These are phyloP conservation scores for Neofusicoccum parvum DNA, from an alignment of 2,329 filamentous ascomycete species.

Conservation along the genomic window DNA sequence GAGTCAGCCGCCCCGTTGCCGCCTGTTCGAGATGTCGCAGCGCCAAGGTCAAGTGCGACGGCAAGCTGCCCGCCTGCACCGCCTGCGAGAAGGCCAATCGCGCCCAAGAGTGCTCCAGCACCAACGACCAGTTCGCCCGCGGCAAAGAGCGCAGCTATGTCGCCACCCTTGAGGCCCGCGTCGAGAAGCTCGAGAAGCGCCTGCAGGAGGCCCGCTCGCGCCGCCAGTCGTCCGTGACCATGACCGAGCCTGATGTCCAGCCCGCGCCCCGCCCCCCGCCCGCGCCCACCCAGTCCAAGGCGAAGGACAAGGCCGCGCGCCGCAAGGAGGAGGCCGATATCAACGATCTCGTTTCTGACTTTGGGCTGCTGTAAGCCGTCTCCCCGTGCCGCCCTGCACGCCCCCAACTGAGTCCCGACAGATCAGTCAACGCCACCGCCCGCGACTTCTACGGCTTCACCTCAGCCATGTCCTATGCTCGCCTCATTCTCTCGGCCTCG, in stretches of 20 bases:
- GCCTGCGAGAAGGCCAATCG: slow-evolving; percentile 92
- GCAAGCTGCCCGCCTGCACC: slow-evolving; percentile 91
- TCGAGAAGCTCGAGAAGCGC: slow-evolving; percentile 83
- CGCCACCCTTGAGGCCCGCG: slow-evolving; percentile 85
- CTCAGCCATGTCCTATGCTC: slow-evolving; percentile 88
- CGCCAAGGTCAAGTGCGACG: slow-evolving; percentile 97
- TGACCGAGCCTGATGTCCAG: slow-evolving; percentile 60
- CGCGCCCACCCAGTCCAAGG: slow-evolving; percentile 37
- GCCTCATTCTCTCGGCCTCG: slow-evolving; percentile 81
- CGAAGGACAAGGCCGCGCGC: slow-evolving; percentile 43
- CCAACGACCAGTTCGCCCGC: slow-evolving; percentile 92
- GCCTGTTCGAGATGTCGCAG: slow-evolving; percentile 82
- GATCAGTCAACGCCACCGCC: slow-evolving; percentile 91
- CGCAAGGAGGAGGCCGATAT: slow-evolving; percentile 79
- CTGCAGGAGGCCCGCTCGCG: slow-evolving; percentile 66
- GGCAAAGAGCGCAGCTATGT: slow-evolving; percentile 98
- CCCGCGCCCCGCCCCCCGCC: slow-evolving; percentile 54
- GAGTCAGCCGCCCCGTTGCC: slow-evolving; percentile 76
- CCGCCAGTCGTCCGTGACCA: slow-evolving; percentile 69
- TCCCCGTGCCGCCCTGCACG: not conserved
- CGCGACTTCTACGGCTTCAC: slow-evolving; percentile 89
- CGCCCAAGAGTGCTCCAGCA: slow-evolving; percentile 84
- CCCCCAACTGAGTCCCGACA: slow-evolving; percentile 40
- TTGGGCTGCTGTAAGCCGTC: slow-evolving; percentile 76
- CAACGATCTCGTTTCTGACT: slow-evolving; percentile 89